Conservation (phyloP, 2,329 filamentous ascomycete species). For the Sclerotinia trifoliorum region DNA sequence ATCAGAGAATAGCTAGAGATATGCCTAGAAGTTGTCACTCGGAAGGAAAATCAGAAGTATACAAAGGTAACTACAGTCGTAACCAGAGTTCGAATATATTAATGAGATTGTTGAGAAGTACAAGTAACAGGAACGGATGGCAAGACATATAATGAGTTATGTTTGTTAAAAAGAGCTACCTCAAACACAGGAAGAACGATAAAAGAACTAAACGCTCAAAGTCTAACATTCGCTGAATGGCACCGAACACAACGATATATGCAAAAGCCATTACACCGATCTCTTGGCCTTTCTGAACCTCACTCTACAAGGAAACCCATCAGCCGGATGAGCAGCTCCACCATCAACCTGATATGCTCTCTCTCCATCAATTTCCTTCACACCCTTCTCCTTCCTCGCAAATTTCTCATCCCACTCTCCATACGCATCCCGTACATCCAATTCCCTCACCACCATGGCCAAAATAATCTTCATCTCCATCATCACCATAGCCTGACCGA, state of each 20-base stretch:
- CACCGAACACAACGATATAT: too few relatives aligned
- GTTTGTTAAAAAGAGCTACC: too few relatives aligned
- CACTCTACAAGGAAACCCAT: conserved; percentile 21
- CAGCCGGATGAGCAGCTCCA: conserved; percentile 19
- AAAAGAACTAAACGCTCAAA: too few relatives aligned
- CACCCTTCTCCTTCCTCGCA: neutral
- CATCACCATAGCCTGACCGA: conserved; percentile 56
- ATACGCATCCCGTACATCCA: conserved; percentile 47
- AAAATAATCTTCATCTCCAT: conserved; percentile 49
- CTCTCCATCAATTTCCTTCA: conserved; percentile 21
- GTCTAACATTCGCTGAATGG: too few relatives aligned
- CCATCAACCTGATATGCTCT: conserved; percentile 31
- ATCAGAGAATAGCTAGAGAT: too few relatives aligned
- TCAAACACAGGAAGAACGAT: too few relatives aligned
- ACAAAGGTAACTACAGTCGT: neutral
- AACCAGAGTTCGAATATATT: neutral
- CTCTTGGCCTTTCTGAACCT: neutral
- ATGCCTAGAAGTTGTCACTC: neutral
- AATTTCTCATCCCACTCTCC: conserved; percentile 29
- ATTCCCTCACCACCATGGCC: conserved; percentile 47
- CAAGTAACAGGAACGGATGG: too few relatives aligned
- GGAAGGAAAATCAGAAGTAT: too few relatives aligned
- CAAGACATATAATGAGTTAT: too few relatives aligned
- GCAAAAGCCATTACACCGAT: neutral
- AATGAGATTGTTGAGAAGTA: neutral